Conservation (phyloP, 208 protist genomes). For the Leishmania turanica region DNA sequence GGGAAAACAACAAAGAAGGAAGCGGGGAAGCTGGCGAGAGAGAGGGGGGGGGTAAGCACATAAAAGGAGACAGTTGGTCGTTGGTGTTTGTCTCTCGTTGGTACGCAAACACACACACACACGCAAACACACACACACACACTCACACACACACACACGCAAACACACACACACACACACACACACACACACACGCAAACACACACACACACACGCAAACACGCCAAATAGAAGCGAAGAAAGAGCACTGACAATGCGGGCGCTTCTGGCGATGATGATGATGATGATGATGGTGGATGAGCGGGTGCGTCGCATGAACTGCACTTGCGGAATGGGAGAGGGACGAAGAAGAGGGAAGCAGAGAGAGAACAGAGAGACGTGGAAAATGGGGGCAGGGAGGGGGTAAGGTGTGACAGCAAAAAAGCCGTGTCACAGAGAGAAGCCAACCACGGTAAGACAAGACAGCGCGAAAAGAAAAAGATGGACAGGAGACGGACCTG, state of each 20-base stretch:
- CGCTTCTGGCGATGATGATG: background rate
- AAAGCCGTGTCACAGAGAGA: background rate
- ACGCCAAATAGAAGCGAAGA: background rate
- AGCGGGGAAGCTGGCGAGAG: too few relatives aligned
- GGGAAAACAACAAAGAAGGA: background rate
- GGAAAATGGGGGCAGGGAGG: background rate
- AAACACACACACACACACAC: background rate
- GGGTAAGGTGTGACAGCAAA: background rate
- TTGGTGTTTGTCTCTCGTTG: too few relatives aligned
- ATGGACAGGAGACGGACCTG: too few relatives aligned
- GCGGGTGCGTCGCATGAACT: background rate
- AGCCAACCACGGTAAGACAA: background rate
- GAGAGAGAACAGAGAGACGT: background rate
- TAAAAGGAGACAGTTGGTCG: too few relatives aligned
- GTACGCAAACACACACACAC: background rate
- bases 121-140: background rate
- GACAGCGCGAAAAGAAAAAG: background rate
- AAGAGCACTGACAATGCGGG: background rate
- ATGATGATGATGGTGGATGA: background rate
- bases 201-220: background rate
- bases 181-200: too few relatives aligned
- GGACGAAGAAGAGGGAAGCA: conserved; percentile 5
- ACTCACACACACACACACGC: background rate
- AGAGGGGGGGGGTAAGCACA: too few relatives aligned
- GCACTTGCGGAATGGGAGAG: conserved; percentile 12